Evolutionary conservation across 352 stramenopile species (phyloP), one percentile per base, ranked within the genome.

Genomic region (Phytophthora sp.): DNA sequence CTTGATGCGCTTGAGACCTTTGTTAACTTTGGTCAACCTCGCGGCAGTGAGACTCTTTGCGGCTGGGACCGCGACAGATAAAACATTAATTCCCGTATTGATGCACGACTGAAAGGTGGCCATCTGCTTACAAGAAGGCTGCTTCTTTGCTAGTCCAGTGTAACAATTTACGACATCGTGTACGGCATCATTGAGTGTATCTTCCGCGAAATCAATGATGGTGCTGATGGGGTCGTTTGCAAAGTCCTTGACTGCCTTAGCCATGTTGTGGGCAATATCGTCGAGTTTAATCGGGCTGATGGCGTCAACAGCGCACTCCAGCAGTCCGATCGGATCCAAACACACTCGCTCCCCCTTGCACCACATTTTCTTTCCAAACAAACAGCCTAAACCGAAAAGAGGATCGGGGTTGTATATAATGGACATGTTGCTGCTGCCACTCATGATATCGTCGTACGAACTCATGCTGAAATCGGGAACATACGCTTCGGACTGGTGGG

Each of bases 221-320:
- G 39, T 46, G 39, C 39, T 46, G 10, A 46, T 46, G 20, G 39
- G 39, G 4, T 46, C 39, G 39, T 30, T 46, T 17, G 39, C 18
- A 11, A 46, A 46, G 12, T 46, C 39, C 21, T 46, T 46, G 6
- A 46, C 39, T 3, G 39, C 39, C 13, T 46, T 46, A 5, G 20
- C 39, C 39, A 46, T 46, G 39, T 46, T 30, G 18, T 9, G 8
- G n/a, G 12, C 39, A 20, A 46, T 46, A 20, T 46, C 39, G 39
- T 46, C 39, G 10, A 46, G 39, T 20, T 46, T 46, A 12, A 46
- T 46, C 18, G 39, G 39, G 39, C 39, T 46, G 39, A 46, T 46
- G 10, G 21, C 21, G 21, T 46, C 39, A 11, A 46, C 39, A 20
- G 39, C 39, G 39, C 39, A 46, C 21, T 46, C 39, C 4, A 49